Percentiles rank a stretch among this genome's conserved stretches.
Evolutionary conservation across 768 basidiomycete species (phyloP).

Genomic region (Amanita rimosa): DNA sequence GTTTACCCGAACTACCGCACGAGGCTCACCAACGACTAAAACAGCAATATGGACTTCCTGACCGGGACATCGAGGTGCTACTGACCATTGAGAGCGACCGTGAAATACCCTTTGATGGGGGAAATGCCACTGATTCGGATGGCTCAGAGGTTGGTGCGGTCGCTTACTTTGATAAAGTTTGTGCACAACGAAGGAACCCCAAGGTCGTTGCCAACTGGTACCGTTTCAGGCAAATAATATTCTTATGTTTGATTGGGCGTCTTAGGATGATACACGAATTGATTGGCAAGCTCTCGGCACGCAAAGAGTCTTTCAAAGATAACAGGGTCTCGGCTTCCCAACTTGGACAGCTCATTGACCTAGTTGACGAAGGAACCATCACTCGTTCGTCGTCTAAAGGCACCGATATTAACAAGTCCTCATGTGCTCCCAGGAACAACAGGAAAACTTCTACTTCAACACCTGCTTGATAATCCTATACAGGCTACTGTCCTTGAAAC

Average conservation of each 20-base stretch:
- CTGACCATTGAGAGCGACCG: slow-evolving; percentile 58
- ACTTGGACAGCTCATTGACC: slow-evolving; percentile 68
- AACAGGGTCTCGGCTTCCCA: slow-evolving; percentile 51
- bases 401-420: not conserved
- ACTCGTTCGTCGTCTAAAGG: slow-evolving; percentile 40
- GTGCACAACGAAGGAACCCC: slow-evolving; percentile 45
- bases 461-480: slow-evolving; percentile 44
- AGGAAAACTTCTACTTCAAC: slow-evolving; percentile 65
- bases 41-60: slow-evolving; percentile 32
- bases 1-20: slow-evolving; percentile 72
- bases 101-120: slow-evolving; percentile 55
- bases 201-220: slow-evolving; percentile 82
- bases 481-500: slow-evolving; percentile 25
- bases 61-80: slow-evolving; percentile 65
- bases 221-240: slow-evolving; percentile 11
- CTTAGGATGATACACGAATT: slow-evolving; percentile 83
- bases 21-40: slow-evolving; percentile 48
- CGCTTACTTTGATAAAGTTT: slow-evolving; percentile 69
- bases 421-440: slow-evolving; percentile 44
- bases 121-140: slow-evolving; percentile 10
- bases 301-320: slow-evolving; percentile 40
- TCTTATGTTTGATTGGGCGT: slow-evolving; percentile 6
- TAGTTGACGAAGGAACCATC: slow-evolving; percentile 53
- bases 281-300: slow-evolving; percentile 60
- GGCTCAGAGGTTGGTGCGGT: slow-evolving; percentile 35